A percentile compares a stretch with the other conserved stretches of the same genome.
Conservation (phyloP, 768 basidiomycete species). For the Hydnomerulius pinastri region DNA sequence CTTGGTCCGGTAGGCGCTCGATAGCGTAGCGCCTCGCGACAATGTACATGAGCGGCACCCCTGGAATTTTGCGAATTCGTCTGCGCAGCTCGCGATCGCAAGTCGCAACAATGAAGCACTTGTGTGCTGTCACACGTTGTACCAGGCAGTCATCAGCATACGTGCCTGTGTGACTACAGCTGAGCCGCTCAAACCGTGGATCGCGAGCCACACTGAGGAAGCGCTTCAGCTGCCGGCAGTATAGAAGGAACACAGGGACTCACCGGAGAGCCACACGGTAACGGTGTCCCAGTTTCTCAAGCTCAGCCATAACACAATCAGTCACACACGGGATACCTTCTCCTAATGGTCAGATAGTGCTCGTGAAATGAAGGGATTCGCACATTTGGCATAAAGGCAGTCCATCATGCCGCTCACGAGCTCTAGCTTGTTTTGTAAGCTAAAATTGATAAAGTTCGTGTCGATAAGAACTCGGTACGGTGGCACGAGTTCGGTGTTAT, state of each 20-base stretch:
- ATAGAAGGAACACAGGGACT: constrained; percentile 26
- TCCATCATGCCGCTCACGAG: constrained; percentile 99
- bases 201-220: constrained; percentile 90
- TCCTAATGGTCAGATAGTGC: constrained; percentile 6
- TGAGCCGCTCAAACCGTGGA: constrained; percentile 92
- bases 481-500: constrained; percentile 94
- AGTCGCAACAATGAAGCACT: constrained; percentile 96
- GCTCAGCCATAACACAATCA: constrained; percentile 97
- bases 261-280: constrained; percentile 94
- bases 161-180: constrained; percentile 92
- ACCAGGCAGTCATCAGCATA: constrained; percentile 99
- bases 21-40: constrained; percentile 90
- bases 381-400: constrained; percentile 96
- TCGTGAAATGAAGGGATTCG: constrained; percentile 19
- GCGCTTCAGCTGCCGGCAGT: constrained; percentile 6
- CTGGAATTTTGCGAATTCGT: constrained; percentile 88
- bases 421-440: constrained; percentile 96
- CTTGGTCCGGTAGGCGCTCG: constrained; percentile 93
- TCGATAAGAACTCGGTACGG: constrained; percentile 98
- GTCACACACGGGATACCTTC: constrained; percentile 98
- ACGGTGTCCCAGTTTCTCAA: constrained; percentile 95
- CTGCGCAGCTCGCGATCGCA: constrained; percentile 94
- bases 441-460: constrained; percentile 99
- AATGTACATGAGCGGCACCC: constrained; percentile 97
- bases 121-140: constrained; percentile 91